phyloP scores from a whole-genome alignment of 768 basidiomycete species.

The Leccinum sublutescens region DNA sequence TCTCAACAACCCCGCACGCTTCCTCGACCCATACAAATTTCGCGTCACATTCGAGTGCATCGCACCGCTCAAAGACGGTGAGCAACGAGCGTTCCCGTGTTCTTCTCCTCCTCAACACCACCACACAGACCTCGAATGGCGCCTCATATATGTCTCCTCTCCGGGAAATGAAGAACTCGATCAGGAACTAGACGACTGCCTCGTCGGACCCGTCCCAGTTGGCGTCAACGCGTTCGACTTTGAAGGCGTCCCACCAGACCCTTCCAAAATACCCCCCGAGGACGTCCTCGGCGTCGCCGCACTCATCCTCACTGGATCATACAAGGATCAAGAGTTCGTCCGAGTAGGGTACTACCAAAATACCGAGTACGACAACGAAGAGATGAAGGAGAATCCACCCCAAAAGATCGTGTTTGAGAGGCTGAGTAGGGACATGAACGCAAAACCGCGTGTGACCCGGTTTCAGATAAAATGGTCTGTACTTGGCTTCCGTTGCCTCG shows the following conservation, averaged over 20 bases:
- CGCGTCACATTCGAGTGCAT: slow-evolving; percentile 98
- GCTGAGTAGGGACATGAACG: slow-evolving; percentile 82
- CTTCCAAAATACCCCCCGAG: slow-evolving; percentile 78
- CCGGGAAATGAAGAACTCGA: slow-evolving; percentile 90
- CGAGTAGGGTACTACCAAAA: slow-evolving; percentile 99
- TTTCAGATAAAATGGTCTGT: slow-evolving; percentile 86
- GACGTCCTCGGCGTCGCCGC: slow-evolving; percentile 97
- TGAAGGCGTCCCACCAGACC: slow-evolving; percentile 81
- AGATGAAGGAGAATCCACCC: slow-evolving; percentile 77
- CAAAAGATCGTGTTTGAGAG: slow-evolving; percentile 69
- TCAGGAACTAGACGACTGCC: slow-evolving; percentile 96
- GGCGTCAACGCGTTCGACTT: slow-evolving; percentile 98
- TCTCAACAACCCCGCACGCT: slow-evolving; percentile 90
- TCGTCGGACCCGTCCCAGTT: slow-evolving; percentile 96
- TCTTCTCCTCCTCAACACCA: background rate
- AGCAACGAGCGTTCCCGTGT: slow-evolving; percentile 9
- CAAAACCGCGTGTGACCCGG: slow-evolving; percentile 91
- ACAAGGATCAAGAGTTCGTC: slow-evolving; percentile 98
- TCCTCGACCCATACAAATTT: slow-evolving; percentile 88
- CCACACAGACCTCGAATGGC: slow-evolving; percentile 90
- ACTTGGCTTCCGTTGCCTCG: background rate
- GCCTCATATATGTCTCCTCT: slow-evolving; percentile 93
- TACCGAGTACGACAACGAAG: slow-evolving; percentile 96
- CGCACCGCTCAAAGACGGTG: slow-evolving; percentile 85
- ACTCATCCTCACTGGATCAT: slow-evolving; percentile 94